Evolutionary conservation across 768 basidiomycete genomes (phyloP).

Genomic region (Leucogyrophana mollusca): DNA sequence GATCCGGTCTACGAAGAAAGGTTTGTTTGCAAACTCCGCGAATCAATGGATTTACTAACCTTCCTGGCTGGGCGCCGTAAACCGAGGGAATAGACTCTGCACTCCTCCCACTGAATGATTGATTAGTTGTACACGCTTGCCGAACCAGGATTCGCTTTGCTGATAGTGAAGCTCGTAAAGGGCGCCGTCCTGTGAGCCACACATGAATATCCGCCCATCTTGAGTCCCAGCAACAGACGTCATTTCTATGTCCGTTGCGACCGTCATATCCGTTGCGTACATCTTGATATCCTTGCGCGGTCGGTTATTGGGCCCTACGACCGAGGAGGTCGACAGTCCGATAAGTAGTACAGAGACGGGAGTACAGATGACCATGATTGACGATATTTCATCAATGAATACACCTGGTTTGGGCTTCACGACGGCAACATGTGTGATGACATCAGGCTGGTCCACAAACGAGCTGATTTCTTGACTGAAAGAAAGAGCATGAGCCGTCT

Average conservation of each 20-base stretch:
- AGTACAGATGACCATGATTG: conserved; percentile 87
- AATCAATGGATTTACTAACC: conserved; percentile 44
- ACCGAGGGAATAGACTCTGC: conserved; percentile 76
- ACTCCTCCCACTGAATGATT: conserved; percentile 84
- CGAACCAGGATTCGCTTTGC: conserved; percentile 90
- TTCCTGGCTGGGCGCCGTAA: conserved; percentile 60
- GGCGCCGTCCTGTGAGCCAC: conserved; percentile 79
- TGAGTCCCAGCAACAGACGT: conserved; percentile 73
- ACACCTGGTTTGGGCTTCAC: conserved; percentile 83
- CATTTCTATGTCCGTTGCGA: conserved; percentile 84
- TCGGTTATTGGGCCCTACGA: conserved; percentile 37
- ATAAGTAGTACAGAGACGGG: conserved; percentile 80
- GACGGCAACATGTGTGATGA: conserved; percentile 85
- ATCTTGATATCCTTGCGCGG: conserved; percentile 76
- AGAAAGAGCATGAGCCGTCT: conserved; percentile 7
- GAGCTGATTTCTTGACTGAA: conserved; percentile 84
- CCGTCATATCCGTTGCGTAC: conserved; percentile 84
- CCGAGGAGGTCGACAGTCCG: conserved; percentile 61
- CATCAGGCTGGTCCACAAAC: conserved; percentile 88
- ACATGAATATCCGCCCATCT: conserved; percentile 91
- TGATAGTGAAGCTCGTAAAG: conserved; percentile 93
- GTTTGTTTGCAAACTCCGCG: conserved; percentile 3
- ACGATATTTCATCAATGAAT: conserved; percentile 91
- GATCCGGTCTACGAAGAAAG: conserved; percentile 59
- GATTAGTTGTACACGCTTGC: conserved; percentile 77